Percentiles rank a stretch among this genome's conserved stretches.
Evolutionary conservation across 2,329 filamentous ascomycete genomes (phyloP).

Genomic region (Helicocarpus griseus): DNA sequence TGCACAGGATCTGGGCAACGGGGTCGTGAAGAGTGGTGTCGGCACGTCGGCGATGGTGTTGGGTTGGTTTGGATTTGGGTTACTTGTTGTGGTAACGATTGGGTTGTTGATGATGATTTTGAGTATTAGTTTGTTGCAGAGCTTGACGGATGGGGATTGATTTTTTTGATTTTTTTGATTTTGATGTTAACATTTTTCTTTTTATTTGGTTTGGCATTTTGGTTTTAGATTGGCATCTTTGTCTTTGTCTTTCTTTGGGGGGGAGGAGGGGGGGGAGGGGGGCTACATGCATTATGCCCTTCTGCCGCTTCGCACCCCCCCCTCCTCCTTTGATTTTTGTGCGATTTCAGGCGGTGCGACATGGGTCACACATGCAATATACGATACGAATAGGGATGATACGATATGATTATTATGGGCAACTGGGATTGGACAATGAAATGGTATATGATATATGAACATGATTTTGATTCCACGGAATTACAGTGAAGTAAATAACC

Average conservation of each 20-base stretch:
- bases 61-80: slow-evolving; percentile 91
- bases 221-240: background rate
- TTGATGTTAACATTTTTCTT: background rate
- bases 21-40: slow-evolving; percentile 74
- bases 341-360: too few species aligned
- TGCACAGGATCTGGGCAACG: slow-evolving; percentile 85
- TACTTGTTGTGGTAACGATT: slow-evolving; percentile 92
- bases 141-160: slow-evolving; percentile 41
- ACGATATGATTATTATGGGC: too few species aligned
- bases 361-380: background rate
- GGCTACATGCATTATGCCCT: too few species aligned
- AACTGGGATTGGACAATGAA: too few species aligned
- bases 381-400: background rate
- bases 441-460: too few species aligned
- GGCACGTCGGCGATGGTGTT: slow-evolving; percentile 94
- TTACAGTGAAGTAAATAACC: too few species aligned
- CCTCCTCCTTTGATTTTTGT: too few species aligned
- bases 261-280: background rate
- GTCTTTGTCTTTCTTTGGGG: background rate
- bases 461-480: too few species aligned
- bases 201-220: background rate
- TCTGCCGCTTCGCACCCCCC: too few species aligned
- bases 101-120: slow-evolving; percentile 92
- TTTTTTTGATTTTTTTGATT: slow-evolving; percentile 4
- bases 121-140: slow-evolving; percentile 71